Evolutionary conservation across 176 grass and related monocot genomes (phyloP).

Genomic region (Canna indica): DNA sequence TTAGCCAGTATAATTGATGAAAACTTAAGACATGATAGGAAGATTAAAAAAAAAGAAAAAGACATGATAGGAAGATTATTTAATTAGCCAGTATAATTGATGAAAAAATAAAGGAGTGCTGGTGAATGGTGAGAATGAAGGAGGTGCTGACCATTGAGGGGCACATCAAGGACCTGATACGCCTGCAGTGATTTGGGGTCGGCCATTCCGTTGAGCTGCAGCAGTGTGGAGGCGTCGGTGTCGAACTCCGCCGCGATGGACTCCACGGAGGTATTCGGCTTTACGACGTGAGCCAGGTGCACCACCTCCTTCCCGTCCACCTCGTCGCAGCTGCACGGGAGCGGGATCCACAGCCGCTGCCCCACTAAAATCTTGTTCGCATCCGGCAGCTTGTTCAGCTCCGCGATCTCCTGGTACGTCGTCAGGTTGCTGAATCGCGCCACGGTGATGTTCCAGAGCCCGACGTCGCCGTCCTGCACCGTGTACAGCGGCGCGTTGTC

Average conservation of each 20-base stretch:
- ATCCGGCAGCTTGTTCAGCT: constrained; percentile 34
- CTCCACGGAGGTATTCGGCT: constrained; percentile 4
- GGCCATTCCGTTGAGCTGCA: constrained; percentile 32
- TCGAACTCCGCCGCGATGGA: constrained; percentile 47
- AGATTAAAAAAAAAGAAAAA: too few relatives aligned
- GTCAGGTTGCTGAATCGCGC: constrained; percentile 31
- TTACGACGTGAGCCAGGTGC: constrained; percentile 52
- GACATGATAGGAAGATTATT: too few relatives aligned
- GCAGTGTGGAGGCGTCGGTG: constrained; percentile 31
- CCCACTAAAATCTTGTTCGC: background rate
- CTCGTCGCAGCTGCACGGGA: constrained; percentile 75
- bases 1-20: too few relatives aligned
- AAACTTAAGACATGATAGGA: too few relatives aligned
- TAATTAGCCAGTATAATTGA: too few relatives aligned
- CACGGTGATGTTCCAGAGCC: constrained; percentile 40
- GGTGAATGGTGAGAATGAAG: background rate
- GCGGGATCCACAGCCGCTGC: constrained; percentile 49
- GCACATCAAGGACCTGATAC: constrained; percentile 63
- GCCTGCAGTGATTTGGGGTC: constrained; percentile 12
- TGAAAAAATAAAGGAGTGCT: too few relatives aligned
- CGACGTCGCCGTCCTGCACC: constrained; percentile 24
- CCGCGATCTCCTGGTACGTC: constrained; percentile 51
- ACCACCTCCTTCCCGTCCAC: constrained; percentile 32
- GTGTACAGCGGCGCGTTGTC: constrained; percentile 35
- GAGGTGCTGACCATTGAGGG: constrained; percentile 33